A percentile compares a stretch with the other conserved stretches of the same genome.
Conservation (phyloP, 75 land plant species). For the Larix kaempferi region DNA sequence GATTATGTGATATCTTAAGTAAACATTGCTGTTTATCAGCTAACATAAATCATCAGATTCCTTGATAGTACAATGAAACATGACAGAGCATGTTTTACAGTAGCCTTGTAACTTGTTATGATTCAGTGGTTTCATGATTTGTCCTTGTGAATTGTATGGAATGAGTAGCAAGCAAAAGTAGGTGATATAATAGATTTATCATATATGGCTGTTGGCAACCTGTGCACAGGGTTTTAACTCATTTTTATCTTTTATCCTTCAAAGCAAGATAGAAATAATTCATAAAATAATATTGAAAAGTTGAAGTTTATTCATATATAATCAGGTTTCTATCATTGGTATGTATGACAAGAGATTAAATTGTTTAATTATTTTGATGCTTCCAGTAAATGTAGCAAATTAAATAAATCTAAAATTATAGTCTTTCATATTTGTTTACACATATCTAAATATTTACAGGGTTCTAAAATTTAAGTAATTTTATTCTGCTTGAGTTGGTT, state of each 20-base stretch:
- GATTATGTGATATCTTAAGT: no score
- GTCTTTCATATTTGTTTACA: not conserved
- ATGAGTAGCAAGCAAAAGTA: not conserved
- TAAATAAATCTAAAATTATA: not conserved
- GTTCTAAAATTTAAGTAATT: not conserved
- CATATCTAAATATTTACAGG: not conserved
- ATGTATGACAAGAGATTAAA: not conserved
- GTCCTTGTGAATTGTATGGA: not conserved
- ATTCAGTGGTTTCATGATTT: not conserved
- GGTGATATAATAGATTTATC: not conserved
- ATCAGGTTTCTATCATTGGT: not conserved
- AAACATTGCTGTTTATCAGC: no score
- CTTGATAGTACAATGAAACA: not conserved
- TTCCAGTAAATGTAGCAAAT: not conserved
- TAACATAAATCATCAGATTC: no score
- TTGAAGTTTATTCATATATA: not conserved
- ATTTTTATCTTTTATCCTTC: not conserved
- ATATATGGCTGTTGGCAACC: not conserved
- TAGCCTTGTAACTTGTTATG: not conserved
- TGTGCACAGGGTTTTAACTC: not conserved
- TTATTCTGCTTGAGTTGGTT: not conserved
- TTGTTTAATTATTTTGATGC: not conserved
- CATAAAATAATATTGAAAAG: not conserved
- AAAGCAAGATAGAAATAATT: not conserved
- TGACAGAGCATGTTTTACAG: not conserved